Evolutionary conservation across 306 rosid species (phyloP).

Genomic region (Acacia crassicarpa): DNA sequence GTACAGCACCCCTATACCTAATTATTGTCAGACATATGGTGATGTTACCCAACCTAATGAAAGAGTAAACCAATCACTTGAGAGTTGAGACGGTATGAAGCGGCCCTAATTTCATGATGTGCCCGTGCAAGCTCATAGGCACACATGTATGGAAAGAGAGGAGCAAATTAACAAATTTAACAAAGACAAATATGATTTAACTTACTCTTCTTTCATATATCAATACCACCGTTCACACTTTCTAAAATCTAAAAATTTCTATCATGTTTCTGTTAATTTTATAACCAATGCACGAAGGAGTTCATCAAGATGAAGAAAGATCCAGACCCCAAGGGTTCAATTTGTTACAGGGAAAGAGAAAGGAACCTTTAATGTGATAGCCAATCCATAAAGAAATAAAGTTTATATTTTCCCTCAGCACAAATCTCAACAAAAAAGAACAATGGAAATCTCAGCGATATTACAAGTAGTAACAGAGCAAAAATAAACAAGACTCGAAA

Average conservation of each 20-base stretch:
- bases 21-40: neutral
- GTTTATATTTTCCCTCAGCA: neutral
- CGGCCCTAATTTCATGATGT: neutral
- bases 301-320: neutral
- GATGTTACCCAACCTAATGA: neutral
- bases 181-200: neutral
- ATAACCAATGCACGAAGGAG: neutral
- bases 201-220: neutral
- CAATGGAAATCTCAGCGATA: neutral
- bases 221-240: neutral
- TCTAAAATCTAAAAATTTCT: neutral
- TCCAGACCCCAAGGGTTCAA: neutral
- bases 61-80: neutral
- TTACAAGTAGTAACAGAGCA: neutral
- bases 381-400: neutral
- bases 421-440: neutral
- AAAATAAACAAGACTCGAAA: neutral
- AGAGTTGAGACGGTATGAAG: neutral
- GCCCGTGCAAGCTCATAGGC: neutral
- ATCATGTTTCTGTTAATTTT: neutral
- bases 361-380: neutral
- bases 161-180: neutral
- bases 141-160: neutral
- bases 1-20: neutral
- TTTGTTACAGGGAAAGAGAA: neutral